A percentile compares a stretch with the other conserved stretches of the same genome.
Evolutionary conservation across 148 eudicot genomes (phyloP).

Genomic region (Linanthus parryae): DNA sequence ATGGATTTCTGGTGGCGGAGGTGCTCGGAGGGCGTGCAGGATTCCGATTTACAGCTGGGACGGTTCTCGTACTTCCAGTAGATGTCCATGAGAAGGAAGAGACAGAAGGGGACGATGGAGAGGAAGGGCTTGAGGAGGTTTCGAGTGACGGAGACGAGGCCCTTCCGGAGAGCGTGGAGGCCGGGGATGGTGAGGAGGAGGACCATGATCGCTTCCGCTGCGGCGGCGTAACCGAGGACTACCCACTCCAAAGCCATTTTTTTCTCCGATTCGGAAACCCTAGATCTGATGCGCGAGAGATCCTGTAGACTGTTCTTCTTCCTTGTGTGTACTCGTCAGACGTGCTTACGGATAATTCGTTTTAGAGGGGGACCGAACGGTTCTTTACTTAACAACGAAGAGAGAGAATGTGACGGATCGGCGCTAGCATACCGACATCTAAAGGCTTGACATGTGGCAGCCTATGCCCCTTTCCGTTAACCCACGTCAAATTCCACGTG

Average conservation of each 20-base stretch:
- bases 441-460: too few species aligned
- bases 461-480: too few species aligned
- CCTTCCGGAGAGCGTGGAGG: conserved; percentile 45
- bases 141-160: conserved; percentile 51
- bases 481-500: too few species aligned
- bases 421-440: too few species aligned
- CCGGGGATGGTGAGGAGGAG: conserved; percentile 66
- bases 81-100: conserved; percentile 59
- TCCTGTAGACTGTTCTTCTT: too few species aligned
- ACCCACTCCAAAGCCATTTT: conserved; percentile 83
- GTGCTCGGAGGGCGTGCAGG: conserved; percentile 49
- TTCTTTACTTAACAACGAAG: too few species aligned
- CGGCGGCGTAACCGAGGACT: conserved; percentile 72
- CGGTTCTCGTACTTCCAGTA: conserved; percentile 86
- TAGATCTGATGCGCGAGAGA: conserved; percentile 11
- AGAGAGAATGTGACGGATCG: too few species aligned
- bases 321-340: too few species aligned
- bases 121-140: conserved; percentile 67
- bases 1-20: conserved; percentile 76
- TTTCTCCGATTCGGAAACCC: conserved; percentile 1
- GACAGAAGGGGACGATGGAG: conserved; percentile 60
- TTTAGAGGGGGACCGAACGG: too few species aligned
- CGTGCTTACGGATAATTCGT: too few species aligned
- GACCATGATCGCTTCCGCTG: conserved; percentile 68
- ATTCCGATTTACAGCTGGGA: conserved; percentile 45